A percentile compares a stretch with the other conserved stretches of the same genome.
Evolutionary conservation across 192 early-diverging fungal genomes (phyloP).

Genomic region (Coemansia sp.): DNA sequence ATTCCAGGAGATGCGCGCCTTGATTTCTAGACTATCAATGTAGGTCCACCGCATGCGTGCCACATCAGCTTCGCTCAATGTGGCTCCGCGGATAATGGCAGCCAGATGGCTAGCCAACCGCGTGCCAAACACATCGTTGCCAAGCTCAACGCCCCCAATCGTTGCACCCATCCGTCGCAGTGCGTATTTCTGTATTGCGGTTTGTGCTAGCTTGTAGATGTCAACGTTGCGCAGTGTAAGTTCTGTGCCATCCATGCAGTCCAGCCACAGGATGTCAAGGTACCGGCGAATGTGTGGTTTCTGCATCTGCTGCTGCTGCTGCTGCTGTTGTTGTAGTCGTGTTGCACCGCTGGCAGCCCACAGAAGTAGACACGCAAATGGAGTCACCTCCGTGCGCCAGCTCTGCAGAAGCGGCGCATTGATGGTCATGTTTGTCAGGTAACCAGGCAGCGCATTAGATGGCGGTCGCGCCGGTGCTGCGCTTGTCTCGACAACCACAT

Average conservation of each 20-base stretch:
- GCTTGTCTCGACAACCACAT: background rate
- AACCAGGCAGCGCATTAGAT: background rate
- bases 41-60: background rate
- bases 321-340: too few relatives aligned
- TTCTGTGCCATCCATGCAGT: conserved; percentile 2
- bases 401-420: background rate
- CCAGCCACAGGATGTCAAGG: background rate
- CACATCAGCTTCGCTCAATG: background rate
- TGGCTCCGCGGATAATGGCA: background rate
- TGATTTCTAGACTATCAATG: background rate
- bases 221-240: background rate
- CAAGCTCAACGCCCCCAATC: background rate
- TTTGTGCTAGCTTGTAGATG: too few relatives aligned
- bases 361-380: background rate
- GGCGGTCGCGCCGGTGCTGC: background rate
- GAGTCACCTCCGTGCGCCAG: background rate
- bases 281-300: too few relatives aligned
- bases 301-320: too few relatives aligned
- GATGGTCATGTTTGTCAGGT: background rate
- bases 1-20: background rate
- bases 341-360: background rate
- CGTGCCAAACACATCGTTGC: background rate
- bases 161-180: background rate
- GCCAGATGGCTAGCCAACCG: background rate
- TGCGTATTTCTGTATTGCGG: background rate